Evolutionary conservation across 257 asterid species (phyloP).

Genomic region (Scutellaria barbata): DNA sequence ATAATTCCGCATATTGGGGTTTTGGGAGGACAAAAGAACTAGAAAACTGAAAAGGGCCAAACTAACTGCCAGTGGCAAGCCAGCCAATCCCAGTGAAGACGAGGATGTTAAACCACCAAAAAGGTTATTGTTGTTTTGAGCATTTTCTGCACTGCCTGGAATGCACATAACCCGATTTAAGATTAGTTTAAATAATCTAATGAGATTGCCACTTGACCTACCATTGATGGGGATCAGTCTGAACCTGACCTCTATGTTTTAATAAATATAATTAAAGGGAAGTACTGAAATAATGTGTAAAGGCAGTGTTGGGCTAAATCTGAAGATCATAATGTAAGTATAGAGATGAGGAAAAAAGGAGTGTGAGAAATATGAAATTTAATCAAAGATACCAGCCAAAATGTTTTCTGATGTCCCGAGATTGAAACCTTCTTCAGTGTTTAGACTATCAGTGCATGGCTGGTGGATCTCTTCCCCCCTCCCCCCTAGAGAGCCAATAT

Average conservation of each 20-base stretch:
- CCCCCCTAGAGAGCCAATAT: no score
- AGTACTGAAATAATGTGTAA: not conserved
- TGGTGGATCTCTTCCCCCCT: no score
- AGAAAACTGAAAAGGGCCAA: not conserved
- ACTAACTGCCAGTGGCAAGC: not conserved
- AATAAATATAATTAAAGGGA: not conserved
- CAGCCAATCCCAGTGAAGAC: no score
- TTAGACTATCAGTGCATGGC: no score
- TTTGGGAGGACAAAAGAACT: not conserved
- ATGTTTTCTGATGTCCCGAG: no score
- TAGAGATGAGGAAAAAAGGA: not conserved
- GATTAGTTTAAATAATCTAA: no score
- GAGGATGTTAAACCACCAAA: no score
- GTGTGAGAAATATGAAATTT: not conserved
- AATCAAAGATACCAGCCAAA: not conserved
- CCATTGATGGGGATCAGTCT: not conserved
- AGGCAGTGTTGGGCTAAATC: not conserved
- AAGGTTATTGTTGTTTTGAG: no score
- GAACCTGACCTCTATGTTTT: slow-evolving; percentile 3
- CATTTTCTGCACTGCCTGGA: no score
- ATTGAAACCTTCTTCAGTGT: no score
- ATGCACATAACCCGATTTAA: no score
- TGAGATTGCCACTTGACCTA: not conserved
- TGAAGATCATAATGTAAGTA: not conserved
- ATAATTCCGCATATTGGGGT: not conserved